Base-by-base conservation (phyloP, 176 grass and related monocot genomes). In the Hordeum marinum region DNA sequence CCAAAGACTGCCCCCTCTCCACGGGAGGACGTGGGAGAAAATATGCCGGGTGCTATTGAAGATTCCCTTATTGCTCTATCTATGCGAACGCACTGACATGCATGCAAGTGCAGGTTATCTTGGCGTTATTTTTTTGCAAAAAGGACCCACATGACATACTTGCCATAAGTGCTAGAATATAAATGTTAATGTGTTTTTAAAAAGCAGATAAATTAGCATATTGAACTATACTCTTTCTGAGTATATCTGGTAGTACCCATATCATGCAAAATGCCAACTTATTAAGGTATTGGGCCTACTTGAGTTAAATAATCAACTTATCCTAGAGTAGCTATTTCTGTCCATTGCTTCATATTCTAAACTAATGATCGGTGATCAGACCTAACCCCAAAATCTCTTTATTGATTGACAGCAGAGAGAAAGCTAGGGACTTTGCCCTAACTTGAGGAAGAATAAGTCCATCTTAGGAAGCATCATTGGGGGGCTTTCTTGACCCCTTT, bases 401-500 rank as follows among this genome's bases (percentile, higher is more conserved):
- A 57, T 27, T 87, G 84, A 74, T 87, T 87, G 57, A 79, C 75
- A 79, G n/a, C 67, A 80, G 74, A 86, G 67, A 34, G 42, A 78
- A 73, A 84, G 32, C 52, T 79, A 7, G 13, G 23, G 58, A 39
- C 64, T 72, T 90, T 82, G 64, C 72, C 70, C 77, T 89, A 82
- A 77, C 78, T 77, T 65, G 79, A 52, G 59, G 82, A 84, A 24
- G 79, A 81, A 72, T 35, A 72, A 78, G 79, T 55, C 54, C 73
- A 64, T 75, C 74, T 83, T 90, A 52, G 75, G 68, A 76, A 75
- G 68, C 67, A 86, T 79, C 80, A 87, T 87, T 68, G 84, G 84
- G 80, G 83, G 80, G 67, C 84, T 87, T 87, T 90, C 80, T 87
- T 90, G 80, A 79, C 80, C 59, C 34, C 67, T 60, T 79, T 83